Percentiles rank a stretch among this genome's conserved stretches.
These are phyloP conservation scores for Beauveria sp. DNA, from an alignment of 2,329 filamentous ascomycete genomes.

Conservation along the genomic window DNA sequence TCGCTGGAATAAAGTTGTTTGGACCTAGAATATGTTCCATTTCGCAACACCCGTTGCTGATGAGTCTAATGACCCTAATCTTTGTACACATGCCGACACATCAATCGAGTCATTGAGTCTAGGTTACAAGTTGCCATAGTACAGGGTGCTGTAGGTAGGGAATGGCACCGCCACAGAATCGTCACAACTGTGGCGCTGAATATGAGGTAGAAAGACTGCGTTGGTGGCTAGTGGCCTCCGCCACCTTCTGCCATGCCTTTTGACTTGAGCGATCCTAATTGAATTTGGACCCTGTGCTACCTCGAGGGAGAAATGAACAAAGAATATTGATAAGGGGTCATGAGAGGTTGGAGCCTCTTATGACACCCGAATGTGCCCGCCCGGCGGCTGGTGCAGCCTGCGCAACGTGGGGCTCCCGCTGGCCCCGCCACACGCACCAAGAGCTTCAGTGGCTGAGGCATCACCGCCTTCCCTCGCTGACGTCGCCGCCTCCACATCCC, in stretches of 20 bases:
- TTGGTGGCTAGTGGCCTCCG: not conserved
- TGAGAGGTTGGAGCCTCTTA: not conserved
- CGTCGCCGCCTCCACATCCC: constrained; percentile 12
- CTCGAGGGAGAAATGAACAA: not conserved
- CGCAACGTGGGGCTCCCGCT: not conserved
- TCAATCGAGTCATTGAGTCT: not conserved
- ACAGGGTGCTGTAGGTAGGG: not conserved
- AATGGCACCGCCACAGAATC: not conserved
- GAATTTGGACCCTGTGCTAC: not conserved
- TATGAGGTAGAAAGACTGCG: not conserved
- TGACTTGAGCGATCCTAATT: not conserved
- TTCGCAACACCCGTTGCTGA: not conserved
- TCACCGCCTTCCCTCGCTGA: constrained; percentile 13
- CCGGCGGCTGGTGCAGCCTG: not conserved
- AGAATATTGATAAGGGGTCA: not conserved
- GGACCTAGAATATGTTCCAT: not conserved
- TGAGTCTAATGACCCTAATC: not conserved
- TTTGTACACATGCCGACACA: not conserved
- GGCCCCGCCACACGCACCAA: not conserved
- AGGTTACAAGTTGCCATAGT: not conserved
- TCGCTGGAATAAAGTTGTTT: not conserved
- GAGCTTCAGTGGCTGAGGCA: constrained; percentile 12
- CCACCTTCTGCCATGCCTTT: not conserved
- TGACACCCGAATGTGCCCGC: not conserved
- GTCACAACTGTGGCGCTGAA: not conserved